These are phyloP conservation scores for Volvox reticuliferus DNA, from an alignment of 139 green algal species.

Conservation along the genomic window DNA sequence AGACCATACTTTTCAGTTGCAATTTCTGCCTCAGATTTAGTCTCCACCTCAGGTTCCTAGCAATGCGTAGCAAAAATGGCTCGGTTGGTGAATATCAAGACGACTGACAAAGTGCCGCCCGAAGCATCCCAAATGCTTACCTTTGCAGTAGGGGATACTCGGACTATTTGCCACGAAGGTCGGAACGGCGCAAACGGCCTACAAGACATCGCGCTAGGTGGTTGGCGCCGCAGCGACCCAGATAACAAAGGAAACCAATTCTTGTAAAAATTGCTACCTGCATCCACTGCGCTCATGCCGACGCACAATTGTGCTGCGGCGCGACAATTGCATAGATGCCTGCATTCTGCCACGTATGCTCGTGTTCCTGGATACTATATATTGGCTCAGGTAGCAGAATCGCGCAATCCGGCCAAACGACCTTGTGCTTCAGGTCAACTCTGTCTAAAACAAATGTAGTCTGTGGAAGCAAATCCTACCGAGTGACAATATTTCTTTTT, in stretches of 20 bases:
- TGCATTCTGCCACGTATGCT: slow-evolving; percentile 28
- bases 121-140: not conserved
- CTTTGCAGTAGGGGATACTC: not conserved
- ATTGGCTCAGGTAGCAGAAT: not conserved
- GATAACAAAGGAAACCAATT: not conserved
- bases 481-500: not conserved
- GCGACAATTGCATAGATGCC: slow-evolving; percentile 9
- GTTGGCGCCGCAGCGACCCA: slow-evolving; percentile 27
- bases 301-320: not conserved
- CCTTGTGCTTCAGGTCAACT: not conserved
- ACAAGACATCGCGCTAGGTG: not conserved
- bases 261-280: slow-evolving; percentile 2
- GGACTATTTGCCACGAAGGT: not conserved
- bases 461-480: too few species aligned
- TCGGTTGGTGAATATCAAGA: not conserved
- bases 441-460: too few species aligned
- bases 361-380: not conserved
- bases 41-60: slow-evolving; percentile 43
- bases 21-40: slow-evolving; percentile 47
- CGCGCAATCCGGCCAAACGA: not conserved
- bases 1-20: slow-evolving; percentile 92
- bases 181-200: slow-evolving; percentile 30
- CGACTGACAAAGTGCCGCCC: not conserved
- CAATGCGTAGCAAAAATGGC: not conserved
- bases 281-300: not conserved